Evolutionary conservation across 2,329 filamentous ascomycete genomes (phyloP), one percentile per base, ranked within the genome.

Genomic region (Juglanconis oblonga): DNA sequence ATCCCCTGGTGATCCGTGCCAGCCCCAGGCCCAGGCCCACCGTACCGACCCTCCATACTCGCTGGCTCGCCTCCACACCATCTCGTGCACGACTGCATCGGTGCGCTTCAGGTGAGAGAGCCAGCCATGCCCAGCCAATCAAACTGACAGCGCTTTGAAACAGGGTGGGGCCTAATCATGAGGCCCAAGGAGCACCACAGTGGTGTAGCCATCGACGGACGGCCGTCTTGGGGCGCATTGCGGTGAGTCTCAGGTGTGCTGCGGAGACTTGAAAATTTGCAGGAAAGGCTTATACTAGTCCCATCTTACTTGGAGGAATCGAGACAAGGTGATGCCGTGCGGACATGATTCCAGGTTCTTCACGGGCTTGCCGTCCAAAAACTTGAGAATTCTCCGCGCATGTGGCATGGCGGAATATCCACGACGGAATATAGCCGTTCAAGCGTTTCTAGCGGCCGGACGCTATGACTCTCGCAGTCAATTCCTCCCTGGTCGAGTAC

Each of bases 41-140:
- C 45, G 45, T 48, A 48, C 4, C 45, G 24, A 31, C 45, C 45
- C 45, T 48, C 45, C 45, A 48, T 31, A 7, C 40, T 48, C 24
- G 24, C 24, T 24, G 24, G 24, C 24, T 31, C 45, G 45, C 45
- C 17, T 48, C 17, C 24, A 48, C 54, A 50, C 54, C 54, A 40
- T 51, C 54, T 44, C 51, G 52, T 32, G 17, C 11, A n/a, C 17
- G 52, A 24, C 14, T 51, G 47, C 55, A 51, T 45, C 55, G 48
- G 55, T 52, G 55, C 54, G 54, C 55, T 57, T 57, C 55, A 57
- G 55, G 55, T 57, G 55, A 51, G 55, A 35, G 29, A 10, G 38
- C 24, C 38, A 35, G 31, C 38, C 2, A 6, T 17, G 54, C 54
- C 47, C 17, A 40, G 24, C 45, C 45, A 57, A 51, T 51, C 32